These are phyloP conservation scores for Multifurca ochricompacta DNA, from an alignment of 768 basidiomycete genomes.

Conservation along the genomic window DNA sequence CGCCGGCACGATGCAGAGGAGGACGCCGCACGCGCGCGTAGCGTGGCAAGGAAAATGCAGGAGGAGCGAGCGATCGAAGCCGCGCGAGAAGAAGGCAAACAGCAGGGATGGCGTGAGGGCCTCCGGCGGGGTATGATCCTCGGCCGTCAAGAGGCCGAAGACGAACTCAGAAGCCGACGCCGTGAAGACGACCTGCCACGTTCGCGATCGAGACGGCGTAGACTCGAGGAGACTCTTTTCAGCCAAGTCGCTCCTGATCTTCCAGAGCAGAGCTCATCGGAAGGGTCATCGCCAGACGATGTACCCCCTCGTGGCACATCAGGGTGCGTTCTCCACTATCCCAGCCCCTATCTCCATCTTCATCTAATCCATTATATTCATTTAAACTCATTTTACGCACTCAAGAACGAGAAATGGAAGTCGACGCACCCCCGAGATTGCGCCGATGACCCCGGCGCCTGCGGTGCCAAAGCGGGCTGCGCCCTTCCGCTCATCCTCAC, in stretches of 20 bases:
- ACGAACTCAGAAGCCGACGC: slow-evolving; percentile 5
- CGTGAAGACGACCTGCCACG: slow-evolving; percentile 3
- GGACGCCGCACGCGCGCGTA: slow-evolving; percentile 48
- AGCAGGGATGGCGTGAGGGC: slow-evolving; percentile 53
- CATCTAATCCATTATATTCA: background rate
- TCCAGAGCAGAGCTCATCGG: background rate
- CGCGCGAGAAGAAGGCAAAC: slow-evolving; percentile 59
- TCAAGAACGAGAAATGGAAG: slow-evolving; percentile 3
- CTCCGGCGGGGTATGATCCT: slow-evolving; percentile 40
- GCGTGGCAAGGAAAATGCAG: slow-evolving; percentile 45
- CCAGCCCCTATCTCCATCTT: background rate
- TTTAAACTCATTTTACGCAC: background rate
- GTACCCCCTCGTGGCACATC: background rate
- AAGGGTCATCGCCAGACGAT: slow-evolving; percentile 8
- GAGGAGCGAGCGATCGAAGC: slow-evolving; percentile 45
- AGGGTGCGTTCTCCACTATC: slow-evolving; percentile 7
- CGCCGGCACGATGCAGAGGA: slow-evolving; percentile 57
- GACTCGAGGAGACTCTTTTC: slow-evolving; percentile 8
- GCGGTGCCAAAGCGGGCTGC: slow-evolving; percentile 2
- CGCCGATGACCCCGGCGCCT: slow-evolving; percentile 7
- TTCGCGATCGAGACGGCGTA: slow-evolving; percentile 4
- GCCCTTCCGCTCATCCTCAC: no score
- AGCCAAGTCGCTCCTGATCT: background rate
- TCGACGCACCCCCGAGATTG: slow-evolving; percentile 6
- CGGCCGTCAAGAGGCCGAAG: slow-evolving; percentile 35